These are phyloP conservation scores for Leptoxyphium fumago DNA, from an alignment of 2,329 filamentous ascomycete species.

Conservation along the genomic window DNA sequence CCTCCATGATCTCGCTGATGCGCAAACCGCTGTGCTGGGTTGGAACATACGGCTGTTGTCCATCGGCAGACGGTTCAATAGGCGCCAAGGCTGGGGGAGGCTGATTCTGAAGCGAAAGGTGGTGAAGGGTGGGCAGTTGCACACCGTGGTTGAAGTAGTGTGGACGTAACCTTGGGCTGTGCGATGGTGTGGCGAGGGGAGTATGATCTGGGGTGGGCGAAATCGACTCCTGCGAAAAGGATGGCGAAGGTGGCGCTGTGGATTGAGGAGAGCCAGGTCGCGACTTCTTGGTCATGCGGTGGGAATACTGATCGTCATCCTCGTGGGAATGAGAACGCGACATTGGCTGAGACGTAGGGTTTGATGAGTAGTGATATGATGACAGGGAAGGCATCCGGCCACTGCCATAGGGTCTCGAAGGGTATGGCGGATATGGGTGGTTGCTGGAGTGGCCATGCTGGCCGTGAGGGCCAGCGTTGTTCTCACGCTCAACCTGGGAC, in stretches of 20 bases:
- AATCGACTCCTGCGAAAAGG: conserved; percentile 87
- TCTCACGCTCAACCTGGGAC: conserved; percentile 50
- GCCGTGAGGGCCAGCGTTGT: conserved; percentile 30
- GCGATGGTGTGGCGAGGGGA: conserved; percentile 90
- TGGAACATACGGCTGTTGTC: conserved; percentile 44
- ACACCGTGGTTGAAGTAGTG: conserved; percentile 52
- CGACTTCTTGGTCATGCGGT: conserved; percentile 72
- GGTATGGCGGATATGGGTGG: conserved; percentile 22
- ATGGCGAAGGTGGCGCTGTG: conserved; percentile 88
- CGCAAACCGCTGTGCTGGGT: conserved; percentile 52
- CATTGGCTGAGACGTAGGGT: conserved; percentile 56
- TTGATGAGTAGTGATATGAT: conserved; percentile 49
- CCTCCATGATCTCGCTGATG: conserved; percentile 84
- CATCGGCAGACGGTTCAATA: conserved; percentile 52
- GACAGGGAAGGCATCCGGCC: conserved; percentile 61
- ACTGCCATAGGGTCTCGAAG: conserved; percentile 37
- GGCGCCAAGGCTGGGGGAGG: conserved; percentile 48
- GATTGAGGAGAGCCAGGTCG: conserved; percentile 89
- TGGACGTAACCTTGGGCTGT: conserved; percentile 80
- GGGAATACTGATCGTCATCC: conserved; percentile 64
- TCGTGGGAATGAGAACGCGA: conserved; percentile 74
- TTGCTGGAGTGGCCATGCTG: conserved; percentile 17
- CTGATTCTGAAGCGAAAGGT: conserved; percentile 47
- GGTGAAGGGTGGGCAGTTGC: conserved; percentile 75
- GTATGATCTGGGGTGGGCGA: conserved; percentile 96